Percentiles rank a stretch among this genome's conserved stretches.
Evolutionary conservation across 1,284 basidiomycete species (phyloP).

Genomic region (Tilletia indica): DNA sequence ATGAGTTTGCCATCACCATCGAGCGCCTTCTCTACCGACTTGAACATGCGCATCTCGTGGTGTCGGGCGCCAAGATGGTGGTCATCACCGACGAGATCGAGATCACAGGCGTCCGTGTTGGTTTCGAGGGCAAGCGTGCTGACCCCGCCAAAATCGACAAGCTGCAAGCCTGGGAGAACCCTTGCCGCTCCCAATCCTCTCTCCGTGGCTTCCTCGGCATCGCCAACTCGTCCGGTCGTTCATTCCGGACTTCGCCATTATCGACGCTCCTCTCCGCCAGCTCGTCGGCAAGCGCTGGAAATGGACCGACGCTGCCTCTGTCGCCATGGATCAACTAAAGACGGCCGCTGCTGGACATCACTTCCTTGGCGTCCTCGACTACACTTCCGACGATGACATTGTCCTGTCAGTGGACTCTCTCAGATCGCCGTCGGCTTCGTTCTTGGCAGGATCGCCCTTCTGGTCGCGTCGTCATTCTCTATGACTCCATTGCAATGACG

Average conservation of each 20-base stretch:
- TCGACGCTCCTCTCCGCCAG: neutral
- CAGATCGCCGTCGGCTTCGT: neutral
- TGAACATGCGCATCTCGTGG: neutral
- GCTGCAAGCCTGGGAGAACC: neutral
- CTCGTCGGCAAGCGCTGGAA: neutral
- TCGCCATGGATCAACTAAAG: neutral
- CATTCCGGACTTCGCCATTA: neutral
- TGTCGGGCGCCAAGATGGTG: neutral
- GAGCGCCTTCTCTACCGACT: neutral
- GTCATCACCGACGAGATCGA: neutral
- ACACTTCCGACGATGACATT: neutral
- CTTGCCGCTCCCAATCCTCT: neutral
- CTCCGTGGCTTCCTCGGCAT: constrained; percentile 4
- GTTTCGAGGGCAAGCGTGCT: neutral
- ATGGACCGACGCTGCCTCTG: neutral
- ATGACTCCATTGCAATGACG: constrained; percentile 52
- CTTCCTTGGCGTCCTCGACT: neutral
- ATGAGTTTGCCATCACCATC: neutral
- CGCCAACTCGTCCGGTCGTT: neutral
- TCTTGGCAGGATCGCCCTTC: neutral
- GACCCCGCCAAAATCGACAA: neutral
- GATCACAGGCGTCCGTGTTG: neutral
- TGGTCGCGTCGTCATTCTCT: constrained; percentile 20
- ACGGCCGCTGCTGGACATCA: neutral
- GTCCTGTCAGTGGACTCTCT: neutral